These are phyloP conservation scores for Leccinum variicolor DNA, from an alignment of 768 basidiomycete species.

Conservation along the genomic window DNA sequence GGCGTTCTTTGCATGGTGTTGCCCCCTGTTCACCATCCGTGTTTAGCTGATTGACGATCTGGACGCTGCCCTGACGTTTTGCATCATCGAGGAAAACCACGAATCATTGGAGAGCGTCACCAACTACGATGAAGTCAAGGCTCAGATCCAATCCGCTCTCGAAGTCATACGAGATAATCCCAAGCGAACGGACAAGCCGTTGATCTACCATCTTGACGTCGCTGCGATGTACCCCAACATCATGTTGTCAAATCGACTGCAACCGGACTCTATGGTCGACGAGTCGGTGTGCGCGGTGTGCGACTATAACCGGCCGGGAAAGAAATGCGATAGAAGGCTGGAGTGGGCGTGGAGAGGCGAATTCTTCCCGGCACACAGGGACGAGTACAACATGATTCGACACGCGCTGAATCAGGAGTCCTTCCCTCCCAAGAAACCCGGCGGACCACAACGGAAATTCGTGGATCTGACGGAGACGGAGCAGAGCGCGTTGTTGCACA, in stretches of 20 bases:
- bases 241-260: slow-evolving; percentile 99
- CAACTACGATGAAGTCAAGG: slow-evolving; percentile 93
- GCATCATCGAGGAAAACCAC: slow-evolving; percentile 82
- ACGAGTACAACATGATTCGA: slow-evolving; percentile 99
- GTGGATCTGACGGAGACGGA: slow-evolving; percentile 78
- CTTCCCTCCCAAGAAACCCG: slow-evolving; percentile 80
- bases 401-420: slow-evolving; percentile 93
- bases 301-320: slow-evolving; percentile 95
- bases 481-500: slow-evolving; percentile 90
- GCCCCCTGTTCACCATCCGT: neutral
- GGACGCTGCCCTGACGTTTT: slow-evolving; percentile 88
- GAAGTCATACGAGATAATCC: slow-evolving; percentile 92
- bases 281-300: slow-evolving; percentile 97
- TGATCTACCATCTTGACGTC: slow-evolving; percentile 98
- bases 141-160: slow-evolving; percentile 69
- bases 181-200: slow-evolving; percentile 81
- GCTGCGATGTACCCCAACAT: slow-evolving; percentile 99
- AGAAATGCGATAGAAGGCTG: slow-evolving; percentile 88
- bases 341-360: slow-evolving; percentile 99
- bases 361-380: slow-evolving; percentile 94
- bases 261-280: slow-evolving; percentile 96
- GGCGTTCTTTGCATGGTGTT: neutral
- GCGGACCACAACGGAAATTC: slow-evolving; percentile 75
- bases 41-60: slow-evolving; percentile 87
- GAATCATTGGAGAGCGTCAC: slow-evolving; percentile 76